These are phyloP conservation scores for Cichorium intybus DNA, from an alignment of 140 eudicot species.

Conservation along the genomic window DNA sequence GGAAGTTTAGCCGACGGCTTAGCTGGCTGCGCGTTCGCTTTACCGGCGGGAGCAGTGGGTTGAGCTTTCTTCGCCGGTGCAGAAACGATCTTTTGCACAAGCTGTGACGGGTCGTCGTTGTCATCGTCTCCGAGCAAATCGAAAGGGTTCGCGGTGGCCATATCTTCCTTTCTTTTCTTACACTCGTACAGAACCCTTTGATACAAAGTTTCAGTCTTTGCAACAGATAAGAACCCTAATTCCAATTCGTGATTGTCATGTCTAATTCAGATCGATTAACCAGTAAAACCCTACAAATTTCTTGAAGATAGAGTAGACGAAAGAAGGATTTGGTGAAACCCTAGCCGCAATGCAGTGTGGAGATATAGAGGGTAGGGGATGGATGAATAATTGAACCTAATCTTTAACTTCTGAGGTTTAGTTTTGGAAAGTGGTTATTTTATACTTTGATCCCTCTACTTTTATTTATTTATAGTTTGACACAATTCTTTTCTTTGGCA, in stretches of 20 bases:
- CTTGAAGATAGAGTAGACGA: constrained; percentile 12
- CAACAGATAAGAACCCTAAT: constrained; percentile 4
- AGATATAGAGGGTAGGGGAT: constrained; percentile 18
- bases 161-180: constrained; percentile 12
- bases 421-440: constrained; percentile 12
- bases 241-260: constrained; percentile 15
- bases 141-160: constrained; percentile 86
- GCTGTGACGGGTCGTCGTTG: constrained; percentile 69
- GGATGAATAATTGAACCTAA: constrained; percentile 33
- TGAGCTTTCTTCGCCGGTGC: constrained; percentile 40
- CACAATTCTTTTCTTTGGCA: constrained; percentile 3
- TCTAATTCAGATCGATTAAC: constrained; percentile 17
- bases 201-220: constrained; percentile 20
- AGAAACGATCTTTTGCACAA: constrained; percentile 49
- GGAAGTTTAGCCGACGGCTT: constrained; percentile 58
- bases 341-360: constrained; percentile 54
- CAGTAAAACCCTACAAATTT: constrained; percentile 13
- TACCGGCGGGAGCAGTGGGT: constrained; percentile 36
- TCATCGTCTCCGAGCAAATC: constrained; percentile 93
- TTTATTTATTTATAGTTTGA: constrained; percentile 19
- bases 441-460: constrained; percentile 22
- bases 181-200: constrained; percentile 17
- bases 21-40: constrained; percentile 31
- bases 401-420: constrained; percentile 14
- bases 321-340: constrained; percentile 39